Conservation (phyloP, 352 stramenopile genomes). For the Peronospora destructor region DNA sequence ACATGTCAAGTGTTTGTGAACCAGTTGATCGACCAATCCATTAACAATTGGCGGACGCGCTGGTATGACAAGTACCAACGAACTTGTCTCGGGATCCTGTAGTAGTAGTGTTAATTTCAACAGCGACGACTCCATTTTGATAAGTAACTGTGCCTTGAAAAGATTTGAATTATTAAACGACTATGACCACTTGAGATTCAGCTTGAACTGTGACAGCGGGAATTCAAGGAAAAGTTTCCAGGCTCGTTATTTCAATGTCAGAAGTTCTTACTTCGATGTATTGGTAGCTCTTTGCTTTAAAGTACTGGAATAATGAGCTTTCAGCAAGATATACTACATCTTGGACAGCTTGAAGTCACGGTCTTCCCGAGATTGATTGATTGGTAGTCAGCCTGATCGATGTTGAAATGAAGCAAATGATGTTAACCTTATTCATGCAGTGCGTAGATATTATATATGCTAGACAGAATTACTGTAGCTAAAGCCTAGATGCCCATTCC, state of each 20-base stretch:
- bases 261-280: too few relatives aligned
- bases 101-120: constrained; percentile 24
- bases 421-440: too few relatives aligned
- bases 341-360: too few relatives aligned
- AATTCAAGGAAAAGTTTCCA: neutral
- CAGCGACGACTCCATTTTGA: constrained; percentile 17
- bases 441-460: too few relatives aligned
- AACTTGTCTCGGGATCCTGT: constrained; percentile 82
- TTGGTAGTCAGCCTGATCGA: too few relatives aligned
- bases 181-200: neutral
- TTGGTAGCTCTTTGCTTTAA: too few relatives aligned
- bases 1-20: constrained; percentile 79
- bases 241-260: neutral
- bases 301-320: too few relatives aligned
- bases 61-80: constrained; percentile 91
- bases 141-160: constrained; percentile 9
- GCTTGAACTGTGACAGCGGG: neutral
- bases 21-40: constrained; percentile 80
- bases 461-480: too few relatives aligned
- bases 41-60: constrained; percentile 86
- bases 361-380: too few relatives aligned
- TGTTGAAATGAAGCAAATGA: too few relatives aligned
- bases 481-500: too few relatives aligned
- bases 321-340: too few relatives aligned
- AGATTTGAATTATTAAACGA: constrained; percentile 27